Evolutionary conservation across 78 protist species (phyloP).

Genomic region (Speleostelium caveatum): DNA sequence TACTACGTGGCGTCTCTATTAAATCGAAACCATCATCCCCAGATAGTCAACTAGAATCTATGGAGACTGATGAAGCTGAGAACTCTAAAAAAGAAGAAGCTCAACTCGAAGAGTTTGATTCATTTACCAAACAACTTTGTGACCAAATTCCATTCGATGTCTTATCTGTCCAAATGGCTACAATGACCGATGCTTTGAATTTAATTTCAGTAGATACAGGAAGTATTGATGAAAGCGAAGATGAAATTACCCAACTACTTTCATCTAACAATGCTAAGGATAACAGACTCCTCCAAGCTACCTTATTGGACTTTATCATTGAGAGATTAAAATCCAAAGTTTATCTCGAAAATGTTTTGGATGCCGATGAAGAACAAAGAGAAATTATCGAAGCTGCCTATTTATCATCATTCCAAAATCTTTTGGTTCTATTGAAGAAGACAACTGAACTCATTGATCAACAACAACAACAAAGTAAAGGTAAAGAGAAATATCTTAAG

Average conservation of each 20-base stretch:
- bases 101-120: slow-evolving; percentile 25
- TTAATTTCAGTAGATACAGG: slow-evolving; percentile 32
- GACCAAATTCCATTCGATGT: slow-evolving; percentile 22
- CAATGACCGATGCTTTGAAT: not conserved
- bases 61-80: not conserved
- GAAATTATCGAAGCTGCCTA: slow-evolving; percentile 17
- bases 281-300: slow-evolving; percentile 58
- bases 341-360: slow-evolving; percentile 21
- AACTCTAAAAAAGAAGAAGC: slow-evolving; percentile 13
- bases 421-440: slow-evolving; percentile 18
- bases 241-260: not conserved
- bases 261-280: slow-evolving; percentile 19
- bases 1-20: slow-evolving; percentile 2
- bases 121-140: slow-evolving; percentile 2
- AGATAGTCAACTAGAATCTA: slow-evolving; percentile 9
- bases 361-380: not conserved
- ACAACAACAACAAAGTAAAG: not conserved
- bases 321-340: slow-evolving; percentile 28
- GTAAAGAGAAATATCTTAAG: slow-evolving; percentile 55
- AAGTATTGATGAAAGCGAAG: not conserved
- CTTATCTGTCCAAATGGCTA: not conserved
- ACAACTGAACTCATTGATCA: slow-evolving; percentile 28
- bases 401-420: slow-evolving; percentile 6
- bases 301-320: slow-evolving; percentile 30
- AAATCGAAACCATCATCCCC: slow-evolving; percentile 8